Evolutionary conservation across 352 stramenopile species (phyloP), one percentile per base, ranked within the genome.

Genomic region (Pythium aphanidermatum): DNA sequence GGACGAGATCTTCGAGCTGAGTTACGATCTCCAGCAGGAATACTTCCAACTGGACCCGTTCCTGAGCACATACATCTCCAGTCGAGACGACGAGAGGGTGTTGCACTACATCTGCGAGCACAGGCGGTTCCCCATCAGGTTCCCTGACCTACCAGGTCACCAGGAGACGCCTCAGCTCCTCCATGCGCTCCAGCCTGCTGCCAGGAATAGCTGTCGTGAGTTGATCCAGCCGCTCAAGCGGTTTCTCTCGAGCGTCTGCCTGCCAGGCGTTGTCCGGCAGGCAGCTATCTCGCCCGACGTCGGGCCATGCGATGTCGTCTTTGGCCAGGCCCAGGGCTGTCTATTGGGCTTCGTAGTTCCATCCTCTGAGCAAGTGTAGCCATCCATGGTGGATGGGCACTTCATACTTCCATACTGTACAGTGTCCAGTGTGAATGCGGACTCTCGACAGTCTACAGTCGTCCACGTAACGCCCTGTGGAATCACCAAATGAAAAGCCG

Each of bases 21-120:
- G 40, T 13, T 62, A 46, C 31, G 46, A 25, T 24, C 52, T 62
- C 34, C 46, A 62, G 41, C 31, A 58, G 35, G 41, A 40, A 13
- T 62, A 52, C 29, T 58, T 52, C 26, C 21, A 17, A n/a, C 38
- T 26, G 24, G 54, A 62, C 23, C 34, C 29, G 20, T 60, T 55
- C 27, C 44, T 46, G 26, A 46, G 44, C 45, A 29, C 52, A 33
- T 55, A 55, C 52, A 24, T 60, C 13, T 44, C 52, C 3, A 41
- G 30, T 34, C 20, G 21, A n/a, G 40, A 55, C 52, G 52, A 60
- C 32, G 39, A n/a, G 12, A 13, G 19, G 1, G 40, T 60, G 38
- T 33, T 58, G 27, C 13, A 11, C 14, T 37, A 62, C 25, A 26
- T 58, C 0, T 52, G 48, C 19, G 12, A 33, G 5, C 31, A n/a